Conservation (phyloP, 306 rosid genomes). For the Nissolia schottii region DNA sequence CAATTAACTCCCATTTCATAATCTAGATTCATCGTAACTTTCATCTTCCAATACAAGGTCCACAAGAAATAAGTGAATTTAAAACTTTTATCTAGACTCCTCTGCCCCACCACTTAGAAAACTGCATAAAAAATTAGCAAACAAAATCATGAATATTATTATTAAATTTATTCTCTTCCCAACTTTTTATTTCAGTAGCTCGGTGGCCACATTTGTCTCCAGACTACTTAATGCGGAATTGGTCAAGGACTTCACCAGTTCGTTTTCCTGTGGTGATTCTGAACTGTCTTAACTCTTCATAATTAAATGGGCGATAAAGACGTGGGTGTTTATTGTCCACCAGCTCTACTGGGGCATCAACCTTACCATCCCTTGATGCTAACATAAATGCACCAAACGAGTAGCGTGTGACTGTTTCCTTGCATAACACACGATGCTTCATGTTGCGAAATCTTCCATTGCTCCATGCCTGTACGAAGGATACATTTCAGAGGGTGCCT, state of each 20-base stretch:
- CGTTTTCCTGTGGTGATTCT: not conserved
- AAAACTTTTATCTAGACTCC: not conserved
- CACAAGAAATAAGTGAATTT: too few relatives aligned
- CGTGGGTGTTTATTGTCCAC: conserved; percentile 33
- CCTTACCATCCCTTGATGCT: conserved; percentile 26
- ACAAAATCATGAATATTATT: not conserved
- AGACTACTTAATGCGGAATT: not conserved
- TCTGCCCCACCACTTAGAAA: too few relatives aligned
- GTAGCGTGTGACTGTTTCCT: conserved; percentile 10
- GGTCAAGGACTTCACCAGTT: conserved; percentile 30
- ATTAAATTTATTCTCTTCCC: not conserved
- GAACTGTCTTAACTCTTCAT: conserved; percentile 19
- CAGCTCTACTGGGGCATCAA: conserved; percentile 34
- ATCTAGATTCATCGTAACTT: not conserved
- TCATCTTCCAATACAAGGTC: not conserved
- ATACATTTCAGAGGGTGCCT: not conserved
- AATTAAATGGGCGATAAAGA: conserved; percentile 29
- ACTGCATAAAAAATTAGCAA: not conserved
- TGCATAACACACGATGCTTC: conserved; percentile 41
- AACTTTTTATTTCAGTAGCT: not conserved
- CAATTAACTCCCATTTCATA: not conserved
- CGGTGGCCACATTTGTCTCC: not conserved
- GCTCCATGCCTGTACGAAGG: conserved; percentile 39
- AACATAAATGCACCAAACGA: conserved; percentile 5
- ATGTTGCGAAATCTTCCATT: conserved; percentile 37